A percentile compares a stretch with the other conserved stretches of the same genome.
These are phyloP conservation scores for Persicaria tinctoria DNA, from an alignment of 148 eudicot genomes.

Conservation along the genomic window DNA sequence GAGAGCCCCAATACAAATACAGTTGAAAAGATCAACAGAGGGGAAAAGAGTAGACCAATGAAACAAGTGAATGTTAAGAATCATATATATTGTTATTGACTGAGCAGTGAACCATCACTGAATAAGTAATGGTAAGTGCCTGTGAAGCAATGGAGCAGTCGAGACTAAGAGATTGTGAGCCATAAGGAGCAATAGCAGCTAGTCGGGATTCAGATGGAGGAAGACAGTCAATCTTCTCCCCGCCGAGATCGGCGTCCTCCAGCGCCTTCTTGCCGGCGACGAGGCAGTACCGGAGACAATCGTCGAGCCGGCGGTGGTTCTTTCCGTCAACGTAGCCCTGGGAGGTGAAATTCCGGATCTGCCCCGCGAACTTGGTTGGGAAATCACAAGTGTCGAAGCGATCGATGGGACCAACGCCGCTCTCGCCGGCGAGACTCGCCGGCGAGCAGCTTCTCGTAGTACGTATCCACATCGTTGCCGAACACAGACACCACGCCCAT, in stretches of 20 bases:
- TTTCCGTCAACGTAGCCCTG: slow-evolving; percentile 46
- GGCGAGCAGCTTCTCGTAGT: slow-evolving; percentile 32
- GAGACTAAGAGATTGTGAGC: no score
- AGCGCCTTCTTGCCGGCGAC: slow-evolving; percentile 53
- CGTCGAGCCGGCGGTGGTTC: slow-evolving; percentile 46
- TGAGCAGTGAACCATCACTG: no score
- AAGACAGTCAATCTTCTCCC: no score
- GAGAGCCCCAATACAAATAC: no score
- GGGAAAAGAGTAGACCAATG: no score
- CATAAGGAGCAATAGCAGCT: no score
- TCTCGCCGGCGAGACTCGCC: slow-evolving; percentile 15
- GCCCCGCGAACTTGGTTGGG: slow-evolving; percentile 34
- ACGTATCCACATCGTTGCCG: slow-evolving; percentile 31
- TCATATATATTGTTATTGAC: no score
- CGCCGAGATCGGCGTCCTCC: slow-evolving; percentile 39
- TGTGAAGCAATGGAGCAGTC: no score
- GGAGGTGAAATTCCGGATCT: slow-evolving; percentile 39
- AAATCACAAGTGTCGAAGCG: slow-evolving; percentile 36
- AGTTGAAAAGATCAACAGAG: no score
- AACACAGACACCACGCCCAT: slow-evolving; percentile 44
- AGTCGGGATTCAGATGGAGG: no score
- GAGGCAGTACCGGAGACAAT: slow-evolving; percentile 41
- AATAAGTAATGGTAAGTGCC: no score
- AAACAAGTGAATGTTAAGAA: no score
- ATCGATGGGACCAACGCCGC: slow-evolving; percentile 33